These are phyloP conservation scores for Linum trigynum DNA, from an alignment of 345 rosid species.

Conservation along the genomic window DNA sequence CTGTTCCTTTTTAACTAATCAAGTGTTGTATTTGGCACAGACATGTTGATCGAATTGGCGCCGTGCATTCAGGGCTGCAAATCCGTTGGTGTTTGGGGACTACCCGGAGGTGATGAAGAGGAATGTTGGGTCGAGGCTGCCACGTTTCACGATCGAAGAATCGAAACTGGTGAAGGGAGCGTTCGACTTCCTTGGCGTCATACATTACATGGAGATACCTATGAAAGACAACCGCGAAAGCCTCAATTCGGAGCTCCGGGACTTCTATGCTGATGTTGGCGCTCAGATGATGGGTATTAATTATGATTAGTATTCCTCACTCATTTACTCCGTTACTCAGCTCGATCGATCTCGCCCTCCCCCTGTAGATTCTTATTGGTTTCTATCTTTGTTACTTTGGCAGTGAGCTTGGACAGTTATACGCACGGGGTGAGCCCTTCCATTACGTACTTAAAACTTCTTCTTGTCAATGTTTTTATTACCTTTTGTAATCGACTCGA, in stretches of 20 bases:
- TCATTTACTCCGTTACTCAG: not conserved
- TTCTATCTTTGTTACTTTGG: not conserved
- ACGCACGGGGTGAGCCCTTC: not conserved
- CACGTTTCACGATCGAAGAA: constrained; percentile 42
- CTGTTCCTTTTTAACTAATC: not conserved
- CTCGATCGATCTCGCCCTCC: not conserved
- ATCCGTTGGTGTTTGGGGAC: constrained; percentile 66
- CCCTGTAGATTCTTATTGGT: not conserved
- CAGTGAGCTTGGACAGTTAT: not conserved
- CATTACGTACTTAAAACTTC: not conserved
- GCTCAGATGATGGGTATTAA: constrained; percentile 16
- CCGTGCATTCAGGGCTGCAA: constrained; percentile 33
- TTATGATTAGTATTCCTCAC: not conserved
- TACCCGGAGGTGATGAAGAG: constrained; percentile 61
- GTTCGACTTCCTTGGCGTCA: constrained; percentile 48
- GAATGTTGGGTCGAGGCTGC: constrained; percentile 51
- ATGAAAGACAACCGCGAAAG: constrained; percentile 22
- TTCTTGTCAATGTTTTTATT: not conserved
- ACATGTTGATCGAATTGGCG: not conserved
- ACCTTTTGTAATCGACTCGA: not conserved
- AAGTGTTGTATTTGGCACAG: not conserved
- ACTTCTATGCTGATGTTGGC: constrained; percentile 30
- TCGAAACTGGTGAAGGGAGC: constrained; percentile 53
- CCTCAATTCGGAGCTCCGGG: constrained; percentile 20
- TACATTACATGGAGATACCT: constrained; percentile 27